Evolutionary conservation across 768 basidiomycete species (phyloP).

Genomic region (Lactifluus echinatus): DNA sequence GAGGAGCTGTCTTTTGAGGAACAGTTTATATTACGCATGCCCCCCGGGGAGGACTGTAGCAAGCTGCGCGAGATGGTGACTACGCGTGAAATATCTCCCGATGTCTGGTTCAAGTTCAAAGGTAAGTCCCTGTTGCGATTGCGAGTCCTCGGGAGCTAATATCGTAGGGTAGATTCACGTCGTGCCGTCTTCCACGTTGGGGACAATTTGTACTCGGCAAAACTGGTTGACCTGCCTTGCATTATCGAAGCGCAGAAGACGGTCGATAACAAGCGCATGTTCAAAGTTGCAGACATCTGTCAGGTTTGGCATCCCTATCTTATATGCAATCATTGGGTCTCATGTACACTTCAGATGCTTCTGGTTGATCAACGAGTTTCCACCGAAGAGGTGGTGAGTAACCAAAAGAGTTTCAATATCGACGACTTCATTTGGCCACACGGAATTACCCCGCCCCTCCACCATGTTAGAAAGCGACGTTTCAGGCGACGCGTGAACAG

Average conservation of each 20-base stretch:
- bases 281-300: conserved; percentile 98
- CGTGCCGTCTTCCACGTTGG: conserved; percentile 85
- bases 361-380: conserved; percentile 72
- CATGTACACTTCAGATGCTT: conserved; percentile 61
- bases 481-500: conserved; percentile 87
- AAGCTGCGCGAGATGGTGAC: conserved; percentile 74
- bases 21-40: conserved; percentile 89
- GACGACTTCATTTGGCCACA: conserved; percentile 98
- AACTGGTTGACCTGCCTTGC: conserved; percentile 93
- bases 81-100: conserved; percentile 66
- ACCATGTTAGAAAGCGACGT: conserved; percentile 82
- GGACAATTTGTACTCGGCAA: conserved; percentile 72
- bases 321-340: conserved; percentile 13
- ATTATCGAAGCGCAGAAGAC: conserved; percentile 95
- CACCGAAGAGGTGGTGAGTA: conserved; percentile 54
- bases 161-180: conserved; percentile 59
- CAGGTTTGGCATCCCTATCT: conserved; percentile 46
- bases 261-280: conserved; percentile 91
- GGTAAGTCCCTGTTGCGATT: conserved; percentile 42
- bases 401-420: conserved; percentile 68
- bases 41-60: conserved; percentile 74
- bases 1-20: conserved; percentile 95
- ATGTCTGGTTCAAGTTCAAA: conserved; percentile 97
- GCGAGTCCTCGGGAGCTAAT: not conserved
- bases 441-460: conserved; percentile 88